Percentiles rank a stretch among this genome's conserved stretches.
phyloP scores from a whole-genome alignment of 1,284 basidiomycete species.

The Ceratobasidium papillatum region DNA sequence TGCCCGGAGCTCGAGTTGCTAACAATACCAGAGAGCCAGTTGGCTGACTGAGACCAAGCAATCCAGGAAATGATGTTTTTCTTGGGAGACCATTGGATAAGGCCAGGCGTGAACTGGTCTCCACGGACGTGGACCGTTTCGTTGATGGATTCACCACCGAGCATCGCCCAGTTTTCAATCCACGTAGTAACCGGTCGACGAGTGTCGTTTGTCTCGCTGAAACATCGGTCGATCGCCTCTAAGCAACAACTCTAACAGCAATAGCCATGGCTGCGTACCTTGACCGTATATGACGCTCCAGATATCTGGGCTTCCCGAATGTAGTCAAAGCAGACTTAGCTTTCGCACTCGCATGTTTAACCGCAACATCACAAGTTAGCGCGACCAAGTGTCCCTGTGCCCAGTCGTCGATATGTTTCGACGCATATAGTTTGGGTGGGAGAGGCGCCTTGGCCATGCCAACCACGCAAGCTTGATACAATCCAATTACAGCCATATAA shows the following conservation, averaged over 20 bases:
- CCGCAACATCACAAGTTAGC: constrained; percentile 15
- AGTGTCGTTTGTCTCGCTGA: constrained; percentile 30
- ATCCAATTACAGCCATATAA: constrained; percentile 28
- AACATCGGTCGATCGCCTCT: background rate
- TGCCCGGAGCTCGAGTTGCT: constrained; percentile 29
- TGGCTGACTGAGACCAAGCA: constrained; percentile 34
- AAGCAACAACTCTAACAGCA: background rate
- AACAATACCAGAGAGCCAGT: constrained; percentile 29
- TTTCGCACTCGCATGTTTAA: constrained; percentile 20
- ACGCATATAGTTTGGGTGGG: constrained; percentile 32
- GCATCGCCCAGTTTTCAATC: constrained; percentile 36
- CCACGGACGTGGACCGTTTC: constrained; percentile 27
- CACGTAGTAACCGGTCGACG: constrained; percentile 31
- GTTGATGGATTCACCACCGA: constrained; percentile 33
- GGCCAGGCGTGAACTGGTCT: constrained; percentile 22
- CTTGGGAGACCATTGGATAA: constrained; percentile 33
- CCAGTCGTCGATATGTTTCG: constrained; percentile 37
- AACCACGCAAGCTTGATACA: constrained; percentile 21
- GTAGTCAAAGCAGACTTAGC: constrained; percentile 24
- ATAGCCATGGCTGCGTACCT: background rate
- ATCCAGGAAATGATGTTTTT: constrained; percentile 29
- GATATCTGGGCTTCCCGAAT: constrained; percentile 16
- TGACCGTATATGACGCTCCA: constrained; percentile 29
- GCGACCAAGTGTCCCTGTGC: constrained; percentile 27
- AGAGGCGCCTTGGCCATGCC: constrained; percentile 18